Evolutionary conservation across 345 rosid species (phyloP).

Genomic region (Clarkia xantiana): DNA sequence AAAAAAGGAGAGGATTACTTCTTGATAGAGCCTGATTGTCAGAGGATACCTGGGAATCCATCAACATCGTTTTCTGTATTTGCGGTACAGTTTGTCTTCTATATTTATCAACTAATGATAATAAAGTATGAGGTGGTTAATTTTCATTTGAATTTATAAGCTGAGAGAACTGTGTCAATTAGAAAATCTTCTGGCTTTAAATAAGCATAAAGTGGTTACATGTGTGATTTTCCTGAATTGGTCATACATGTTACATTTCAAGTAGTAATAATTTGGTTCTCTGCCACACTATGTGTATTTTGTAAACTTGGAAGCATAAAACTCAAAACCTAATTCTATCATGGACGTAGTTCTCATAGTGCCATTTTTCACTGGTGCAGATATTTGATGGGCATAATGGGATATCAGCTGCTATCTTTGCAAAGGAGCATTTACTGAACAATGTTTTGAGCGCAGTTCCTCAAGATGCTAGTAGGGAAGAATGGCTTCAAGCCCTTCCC

Average conservation of each 20-base stretch:
- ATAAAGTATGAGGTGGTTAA: neutral
- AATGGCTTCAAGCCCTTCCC: conserved; percentile 98
- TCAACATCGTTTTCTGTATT: conserved; percentile 76
- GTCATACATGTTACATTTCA: too few relatives aligned
- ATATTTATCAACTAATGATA: neutral
- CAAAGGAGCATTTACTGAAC: conserved; percentile 61
- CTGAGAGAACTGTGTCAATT: too few relatives aligned
- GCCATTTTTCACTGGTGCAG: conserved; percentile 18
- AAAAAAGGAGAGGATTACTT: conserved; percentile 96
- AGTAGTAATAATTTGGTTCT: too few relatives aligned
- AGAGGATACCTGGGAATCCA: conserved; percentile 58
- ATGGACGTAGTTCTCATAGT: conserved; percentile 1
- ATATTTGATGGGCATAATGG: conserved; percentile 98
- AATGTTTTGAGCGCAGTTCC: conserved; percentile 91
- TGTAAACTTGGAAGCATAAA: too few relatives aligned
- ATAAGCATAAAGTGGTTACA: too few relatives aligned
- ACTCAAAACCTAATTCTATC: too few relatives aligned
- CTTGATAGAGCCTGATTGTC: conserved; percentile 58
- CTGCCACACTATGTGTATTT: too few relatives aligned
- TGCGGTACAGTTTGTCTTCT: conserved; percentile 33
- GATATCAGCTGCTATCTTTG: conserved; percentile 87
- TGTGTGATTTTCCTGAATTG: too few relatives aligned
- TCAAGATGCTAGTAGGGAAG: conserved; percentile 52
- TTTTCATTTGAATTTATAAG: neutral
- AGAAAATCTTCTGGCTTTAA: too few relatives aligned